Conservation (phyloP, 768 basidiomycete genomes). For the Russula abietina region DNA sequence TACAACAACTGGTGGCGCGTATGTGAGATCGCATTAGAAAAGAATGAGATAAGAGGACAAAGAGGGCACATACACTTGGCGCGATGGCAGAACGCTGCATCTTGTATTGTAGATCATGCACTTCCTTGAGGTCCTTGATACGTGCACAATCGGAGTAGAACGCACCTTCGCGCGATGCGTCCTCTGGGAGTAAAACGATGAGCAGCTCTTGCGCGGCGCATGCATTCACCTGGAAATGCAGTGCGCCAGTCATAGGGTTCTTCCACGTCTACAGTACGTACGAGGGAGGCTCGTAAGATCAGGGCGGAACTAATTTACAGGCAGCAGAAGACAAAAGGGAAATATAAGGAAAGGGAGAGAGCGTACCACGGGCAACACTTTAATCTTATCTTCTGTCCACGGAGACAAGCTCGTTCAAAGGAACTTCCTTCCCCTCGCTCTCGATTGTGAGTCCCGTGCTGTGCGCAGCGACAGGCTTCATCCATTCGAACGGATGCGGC, state of each 20-base stretch:
- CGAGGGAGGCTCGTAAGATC: not conserved
- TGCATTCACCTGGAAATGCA: conserved; percentile 90
- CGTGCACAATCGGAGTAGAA: conserved; percentile 80
- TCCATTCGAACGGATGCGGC: conserved; percentile 86
- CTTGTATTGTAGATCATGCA: conserved; percentile 69
- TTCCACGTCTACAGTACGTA: conserved; percentile 86
- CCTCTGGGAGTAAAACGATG: conserved; percentile 65
- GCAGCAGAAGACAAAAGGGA: not conserved
- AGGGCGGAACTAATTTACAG: not conserved
- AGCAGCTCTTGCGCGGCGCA: conserved; percentile 63
- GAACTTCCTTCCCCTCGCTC: conserved; percentile 62
- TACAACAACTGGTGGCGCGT: conserved; percentile 55
- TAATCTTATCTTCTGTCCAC: conserved; percentile 76
- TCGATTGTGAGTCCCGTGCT: conserved; percentile 79
- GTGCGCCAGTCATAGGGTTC: conserved; percentile 74
- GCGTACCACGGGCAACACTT: conserved; percentile 59
- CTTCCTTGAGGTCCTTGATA: conserved; percentile 64
- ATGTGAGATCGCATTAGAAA: not conserved
- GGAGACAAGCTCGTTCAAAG: conserved; percentile 65
- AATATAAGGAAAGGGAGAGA: not conserved
- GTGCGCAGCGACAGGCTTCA: conserved; percentile 63
- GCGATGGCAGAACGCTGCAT: conserved; percentile 92
- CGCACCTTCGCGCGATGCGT: conserved; percentile 51
- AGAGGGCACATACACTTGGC: conserved; percentile 48
- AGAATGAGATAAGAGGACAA: too few relatives aligned